phyloP scores from a whole-genome alignment of 192 early-diverging fungal species.

The Coemansia aciculifera region DNA sequence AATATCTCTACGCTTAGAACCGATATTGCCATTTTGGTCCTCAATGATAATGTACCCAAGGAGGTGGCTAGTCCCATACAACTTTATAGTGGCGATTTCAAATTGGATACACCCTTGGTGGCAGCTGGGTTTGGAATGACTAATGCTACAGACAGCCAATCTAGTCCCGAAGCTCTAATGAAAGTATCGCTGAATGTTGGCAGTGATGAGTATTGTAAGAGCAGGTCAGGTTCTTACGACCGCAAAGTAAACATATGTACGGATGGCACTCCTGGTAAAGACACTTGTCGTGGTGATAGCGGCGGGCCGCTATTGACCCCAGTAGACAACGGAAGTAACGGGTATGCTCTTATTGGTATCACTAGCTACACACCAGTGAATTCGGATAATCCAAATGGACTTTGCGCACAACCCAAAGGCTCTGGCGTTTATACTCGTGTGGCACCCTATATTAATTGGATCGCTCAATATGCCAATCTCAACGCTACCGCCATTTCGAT shows the following conservation, averaged over 20 bases:
- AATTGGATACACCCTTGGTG: neutral
- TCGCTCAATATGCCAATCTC: slow-evolving; percentile 17
- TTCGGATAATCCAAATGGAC: slow-evolving; percentile 21
- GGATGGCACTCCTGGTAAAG: slow-evolving; percentile 33
- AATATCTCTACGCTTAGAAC: slow-evolving; percentile 12
- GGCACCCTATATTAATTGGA: slow-evolving; percentile 36
- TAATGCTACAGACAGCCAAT: neutral
- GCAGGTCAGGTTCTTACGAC: slow-evolving; percentile 11
- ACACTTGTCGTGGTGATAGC: slow-evolving; percentile 52
- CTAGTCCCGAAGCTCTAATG: slow-evolving; percentile 28
- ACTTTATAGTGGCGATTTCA: slow-evolving; percentile 10
- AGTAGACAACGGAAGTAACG: neutral
- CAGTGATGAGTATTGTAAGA: slow-evolving; percentile 16
- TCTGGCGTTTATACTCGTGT: slow-evolving; percentile 37
- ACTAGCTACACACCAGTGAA: slow-evolving; percentile 38
- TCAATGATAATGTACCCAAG: slow-evolving; percentile 15
- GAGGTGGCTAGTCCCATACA: slow-evolving; percentile 20
- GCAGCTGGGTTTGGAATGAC: slow-evolving; percentile 44
- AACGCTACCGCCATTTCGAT: slow-evolving; percentile 17
- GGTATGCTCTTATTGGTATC: slow-evolving; percentile 21
- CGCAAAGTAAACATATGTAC: slow-evolving; percentile 35
- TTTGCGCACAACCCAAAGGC: slow-evolving; percentile 33
- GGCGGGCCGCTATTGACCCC: slow-evolving; percentile 43
- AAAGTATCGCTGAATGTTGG: slow-evolving; percentile 23
- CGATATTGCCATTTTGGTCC: slow-evolving; percentile 40